Evolutionary conservation across 306 rosid genomes (phyloP), one percentile per base, ranked within the genome.

Genomic region (Dryas drummondii): DNA sequence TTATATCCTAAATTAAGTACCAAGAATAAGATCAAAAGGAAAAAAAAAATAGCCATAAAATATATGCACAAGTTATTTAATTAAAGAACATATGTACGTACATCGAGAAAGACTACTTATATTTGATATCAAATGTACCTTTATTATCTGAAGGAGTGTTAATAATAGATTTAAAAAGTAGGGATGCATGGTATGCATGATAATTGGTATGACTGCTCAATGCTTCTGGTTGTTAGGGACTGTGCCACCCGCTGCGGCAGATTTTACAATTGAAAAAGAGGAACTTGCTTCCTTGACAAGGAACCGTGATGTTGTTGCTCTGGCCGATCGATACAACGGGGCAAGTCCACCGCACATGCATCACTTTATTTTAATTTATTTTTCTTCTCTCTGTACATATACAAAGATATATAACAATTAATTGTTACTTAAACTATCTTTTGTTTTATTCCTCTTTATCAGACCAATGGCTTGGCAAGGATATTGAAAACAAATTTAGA

Each of bases 251-350:
- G 0, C 37, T 32, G 37, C 37, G 37, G 37, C 37, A 32, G 88
- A 78, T 49, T 91, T 85, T 86, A 68, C 80, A 50, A 89, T 89
- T 83, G 91, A 82, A 72, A 91, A 44, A 71, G 98, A 87, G 47
- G 84, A 88, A 57, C 98, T 93, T 71, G 86, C 86, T 74, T 77
- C 82, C 11, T 82, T 89, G 82, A 85, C 94, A 47, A 84, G 85
- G 73, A 89, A 91, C 70, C 92, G 86, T 72, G 77, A 88, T 76
- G 60, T 63, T 75, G 66, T 76, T 56, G 69, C 73, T 40, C 85
- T 88, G 73, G 84, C 22, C 22, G 22, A 81, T 76, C 84, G 65
- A 73, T 66, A 81, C 77, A 96, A 96, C 46, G 98, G 97, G 91
- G 98, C 83, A 83, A 74, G 88, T 83, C 59, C 72, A 52, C 57